Percentiles rank a stretch among this genome's conserved stretches.
These are phyloP conservation scores for Agaricus subrufescens DNA, from an alignment of 768 basidiomycete genomes.

Conservation along the genomic window DNA sequence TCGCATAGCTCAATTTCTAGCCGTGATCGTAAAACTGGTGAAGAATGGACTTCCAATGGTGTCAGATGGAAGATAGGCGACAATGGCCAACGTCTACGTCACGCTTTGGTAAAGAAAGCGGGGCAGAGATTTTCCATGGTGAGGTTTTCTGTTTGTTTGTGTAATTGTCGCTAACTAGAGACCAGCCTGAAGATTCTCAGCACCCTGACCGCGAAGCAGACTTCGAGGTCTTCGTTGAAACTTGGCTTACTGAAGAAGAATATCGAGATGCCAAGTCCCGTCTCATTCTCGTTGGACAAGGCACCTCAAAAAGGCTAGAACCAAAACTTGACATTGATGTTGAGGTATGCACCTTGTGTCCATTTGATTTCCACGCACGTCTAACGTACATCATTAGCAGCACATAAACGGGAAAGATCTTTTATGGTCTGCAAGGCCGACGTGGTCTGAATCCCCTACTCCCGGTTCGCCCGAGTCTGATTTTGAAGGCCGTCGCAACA, in stretches of 20 bases:
- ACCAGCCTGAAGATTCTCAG: constrained; percentile 69
- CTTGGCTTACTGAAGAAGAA: constrained; percentile 75
- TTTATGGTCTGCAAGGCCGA: constrained; percentile 60
- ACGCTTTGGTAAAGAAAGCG: constrained; percentile 66
- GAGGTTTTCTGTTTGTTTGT: constrained; percentile 18
- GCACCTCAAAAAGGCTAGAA: constrained; percentile 43
- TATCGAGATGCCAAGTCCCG: constrained; percentile 59
- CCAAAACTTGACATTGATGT: constrained; percentile 36
- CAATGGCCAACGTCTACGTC: constrained; percentile 65
- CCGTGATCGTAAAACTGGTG: constrained; percentile 58
- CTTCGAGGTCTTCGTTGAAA: constrained; percentile 71
- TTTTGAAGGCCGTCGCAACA: constrained; percentile 10
- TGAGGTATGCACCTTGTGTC: constrained; percentile 20
- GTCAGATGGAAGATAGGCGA: constrained; percentile 66
- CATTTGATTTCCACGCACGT: neutral
- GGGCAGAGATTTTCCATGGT: constrained; percentile 74
- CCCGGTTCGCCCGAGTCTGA: constrained; percentile 25
- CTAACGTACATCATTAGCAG: constrained; percentile 5
- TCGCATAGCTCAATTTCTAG: constrained; percentile 46
- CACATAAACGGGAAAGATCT: constrained; percentile 54
- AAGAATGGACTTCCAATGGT: constrained; percentile 74
- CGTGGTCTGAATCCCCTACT: constrained; percentile 28
- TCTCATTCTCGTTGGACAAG: constrained; percentile 67
- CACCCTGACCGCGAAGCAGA: constrained; percentile 70
- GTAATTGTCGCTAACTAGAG: neutral